Percentiles rank a stretch among this genome's conserved stretches.
phyloP scores from a whole-genome alignment of 1,284 basidiomycete species.

The Phellopilus nigrolimitatus region DNA sequence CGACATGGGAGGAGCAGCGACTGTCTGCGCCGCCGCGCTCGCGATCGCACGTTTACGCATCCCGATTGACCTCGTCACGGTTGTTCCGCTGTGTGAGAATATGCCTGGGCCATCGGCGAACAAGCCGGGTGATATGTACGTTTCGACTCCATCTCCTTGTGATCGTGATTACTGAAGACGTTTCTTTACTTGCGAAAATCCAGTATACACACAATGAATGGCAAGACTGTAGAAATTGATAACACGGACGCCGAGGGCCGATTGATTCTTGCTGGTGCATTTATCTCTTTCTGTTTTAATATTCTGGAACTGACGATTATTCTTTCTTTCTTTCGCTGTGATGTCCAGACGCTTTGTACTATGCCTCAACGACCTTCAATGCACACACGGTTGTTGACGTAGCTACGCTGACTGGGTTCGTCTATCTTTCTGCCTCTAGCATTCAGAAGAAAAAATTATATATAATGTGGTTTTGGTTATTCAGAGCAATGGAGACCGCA shows the following conservation, averaged over 20 bases:
- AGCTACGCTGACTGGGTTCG: constrained; percentile 55
- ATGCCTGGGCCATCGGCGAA: constrained; percentile 81
- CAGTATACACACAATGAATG: constrained; percentile 85
- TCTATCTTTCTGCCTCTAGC: constrained; percentile 15
- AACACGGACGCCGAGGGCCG: constrained; percentile 90
- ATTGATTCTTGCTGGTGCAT: constrained; percentile 64
- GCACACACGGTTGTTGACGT: constrained; percentile 43
- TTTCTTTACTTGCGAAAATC: not conserved
- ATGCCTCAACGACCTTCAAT: constrained; percentile 38
- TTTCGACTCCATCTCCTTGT: constrained; percentile 9
- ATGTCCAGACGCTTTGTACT: constrained; percentile 39
- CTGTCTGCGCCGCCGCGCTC: constrained; percentile 66
- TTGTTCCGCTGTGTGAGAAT: constrained; percentile 82
- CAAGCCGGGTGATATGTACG: constrained; percentile 82
- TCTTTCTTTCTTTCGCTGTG: constrained; percentile 20
- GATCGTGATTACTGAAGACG: constrained; percentile 5
- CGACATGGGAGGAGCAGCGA: constrained; percentile 86
- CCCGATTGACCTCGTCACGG: constrained; percentile 75
- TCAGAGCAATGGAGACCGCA: constrained; percentile 61
- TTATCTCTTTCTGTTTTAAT: constrained; percentile 24
- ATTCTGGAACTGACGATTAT: no score
- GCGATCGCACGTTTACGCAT: constrained; percentile 80
- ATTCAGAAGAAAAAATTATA: not conserved
- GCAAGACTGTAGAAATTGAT: constrained; percentile 83
- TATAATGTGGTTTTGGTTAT: not conserved